Evolutionary conservation across 2,329 filamentous ascomycete species (phyloP), one percentile per base, ranked within the genome.

Genomic region (Claviceps sp.): DNA sequence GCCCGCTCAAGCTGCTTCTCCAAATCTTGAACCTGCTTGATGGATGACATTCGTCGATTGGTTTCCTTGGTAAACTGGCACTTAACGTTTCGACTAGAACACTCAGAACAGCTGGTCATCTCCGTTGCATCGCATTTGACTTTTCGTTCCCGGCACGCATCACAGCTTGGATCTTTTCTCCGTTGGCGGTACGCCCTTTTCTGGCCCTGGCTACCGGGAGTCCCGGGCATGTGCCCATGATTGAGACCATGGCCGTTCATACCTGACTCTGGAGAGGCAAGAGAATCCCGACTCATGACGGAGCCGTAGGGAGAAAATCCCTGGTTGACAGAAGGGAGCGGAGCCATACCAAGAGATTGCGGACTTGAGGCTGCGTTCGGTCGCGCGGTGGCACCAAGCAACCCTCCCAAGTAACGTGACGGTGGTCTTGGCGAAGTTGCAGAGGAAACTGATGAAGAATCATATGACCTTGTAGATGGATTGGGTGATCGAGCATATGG

Each of bases 61-160:
- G 93, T 98, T 69, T 98, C 93, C 70, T 98, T 98, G 48, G 93
- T 98, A 65, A 98, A 98, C 64, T 97, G 91, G 65, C 93, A 98
- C 67, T 94, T 95, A 58, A 97, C 91, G 64, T 91, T 94, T 58
- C 93, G 84, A 66, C 90, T 96, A 4, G 89, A 93, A 70, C 93
- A 98, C 70, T 98, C 93, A 1, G 93, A 96, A 67, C 93, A 98
- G 69, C 91, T 95, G 11, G 87, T 84, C 17, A 88, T 95, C 65
- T 97, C 93, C 16, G 93, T 97, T 37, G 93, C 93, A 72, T 98
- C 93, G 68, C 93, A 98, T 77, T 86, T 86, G 64, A 86, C 82
- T 69, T 86, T 86, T 57, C 82, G 73, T 62, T 98, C 93, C 55
- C 93, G 81, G 66, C 93, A 98, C 49, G 93, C 93, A 73, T 98